A percentile compares a stretch with the other conserved stretches of the same genome.
Conservation (phyloP, 129 eudicot genomes). For the Lactuca sativa region DNA sequence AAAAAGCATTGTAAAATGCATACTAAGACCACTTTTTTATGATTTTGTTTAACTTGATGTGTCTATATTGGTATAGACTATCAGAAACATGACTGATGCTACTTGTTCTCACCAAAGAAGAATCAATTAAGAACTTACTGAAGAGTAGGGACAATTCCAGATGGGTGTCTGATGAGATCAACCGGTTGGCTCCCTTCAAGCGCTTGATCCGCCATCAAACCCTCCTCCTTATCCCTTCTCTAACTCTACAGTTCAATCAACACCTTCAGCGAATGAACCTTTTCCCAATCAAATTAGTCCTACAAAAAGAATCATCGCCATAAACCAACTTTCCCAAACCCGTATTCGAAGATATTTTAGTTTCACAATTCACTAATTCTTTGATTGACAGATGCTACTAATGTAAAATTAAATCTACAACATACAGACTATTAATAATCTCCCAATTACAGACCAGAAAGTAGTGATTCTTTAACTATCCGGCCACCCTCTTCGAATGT, state of each 20-base stretch:
- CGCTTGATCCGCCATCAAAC: conserved; percentile 10
- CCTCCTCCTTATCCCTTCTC: conserved; percentile 5
- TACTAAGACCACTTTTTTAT: no score
- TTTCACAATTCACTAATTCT: neutral
- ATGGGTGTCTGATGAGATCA: conserved; percentile 11
- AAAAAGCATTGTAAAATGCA: no score
- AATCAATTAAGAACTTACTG: conserved; percentile 8
- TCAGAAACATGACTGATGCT: neutral
- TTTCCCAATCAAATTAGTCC: neutral
- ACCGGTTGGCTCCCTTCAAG: conserved; percentile 15
- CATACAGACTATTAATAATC: neutral
- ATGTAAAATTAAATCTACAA: neutral
- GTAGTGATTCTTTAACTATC: neutral
- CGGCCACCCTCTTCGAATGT: neutral
- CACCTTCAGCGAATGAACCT: neutral
- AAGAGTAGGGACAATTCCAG: conserved; percentile 22
- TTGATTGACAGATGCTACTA: neutral
- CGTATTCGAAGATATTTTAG: neutral
- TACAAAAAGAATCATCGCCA: neutral
- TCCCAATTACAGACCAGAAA: neutral
- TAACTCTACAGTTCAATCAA: conserved; percentile 4
- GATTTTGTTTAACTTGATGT: no score
- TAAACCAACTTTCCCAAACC: neutral
- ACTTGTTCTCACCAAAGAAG: neutral
- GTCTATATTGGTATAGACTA: no score